Percentiles rank a stretch among this genome's conserved stretches.
These are phyloP conservation scores for Vigna hirtella DNA, from an alignment of 306 rosid species.

Conservation along the genomic window DNA sequence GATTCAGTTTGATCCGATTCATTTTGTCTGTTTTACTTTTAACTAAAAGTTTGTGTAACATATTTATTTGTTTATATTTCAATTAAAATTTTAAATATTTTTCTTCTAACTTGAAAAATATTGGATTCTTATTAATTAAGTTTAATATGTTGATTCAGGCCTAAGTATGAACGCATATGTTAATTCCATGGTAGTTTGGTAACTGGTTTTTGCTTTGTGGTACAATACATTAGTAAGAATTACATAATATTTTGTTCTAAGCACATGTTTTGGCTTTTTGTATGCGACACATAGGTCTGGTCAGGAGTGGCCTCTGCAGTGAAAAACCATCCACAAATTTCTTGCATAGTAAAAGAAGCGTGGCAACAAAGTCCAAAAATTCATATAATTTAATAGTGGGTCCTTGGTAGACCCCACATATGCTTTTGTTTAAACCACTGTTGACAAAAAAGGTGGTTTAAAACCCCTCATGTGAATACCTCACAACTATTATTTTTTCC, in stretches of 20 bases:
- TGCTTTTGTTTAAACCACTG: slow-evolving; percentile 37
- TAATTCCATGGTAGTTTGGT: slow-evolving; percentile 7
- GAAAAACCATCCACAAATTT: slow-evolving; percentile 43
- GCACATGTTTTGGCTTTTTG: slow-evolving; percentile 45
- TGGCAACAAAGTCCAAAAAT: slow-evolving; percentile 43
- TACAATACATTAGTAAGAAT: slow-evolving; percentile 10
- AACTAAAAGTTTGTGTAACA: background rate
- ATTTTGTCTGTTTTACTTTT: too few species aligned
- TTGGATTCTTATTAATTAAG: slow-evolving; percentile 7
- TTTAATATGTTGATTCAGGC: background rate
- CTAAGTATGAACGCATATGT: background rate
- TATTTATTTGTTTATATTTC: background rate
- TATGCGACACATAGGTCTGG: slow-evolving; percentile 38
- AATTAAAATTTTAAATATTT: background rate
- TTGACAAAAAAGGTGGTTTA: slow-evolving; percentile 54
- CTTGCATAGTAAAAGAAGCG: slow-evolving; percentile 36
- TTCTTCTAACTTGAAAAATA: background rate
- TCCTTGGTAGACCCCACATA: slow-evolving; percentile 47
- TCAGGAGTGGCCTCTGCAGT: slow-evolving; percentile 28
- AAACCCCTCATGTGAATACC: slow-evolving; percentile 51
- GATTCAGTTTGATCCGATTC: too few species aligned
- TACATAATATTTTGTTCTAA: slow-evolving; percentile 35
- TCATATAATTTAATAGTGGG: slow-evolving; percentile 19
- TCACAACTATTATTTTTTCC: slow-evolving; percentile 5
- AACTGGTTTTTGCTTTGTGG: background rate